Evolutionary conservation across 306 rosid species (phyloP).

Genomic region (Fragaria nilgerrensis): DNA sequence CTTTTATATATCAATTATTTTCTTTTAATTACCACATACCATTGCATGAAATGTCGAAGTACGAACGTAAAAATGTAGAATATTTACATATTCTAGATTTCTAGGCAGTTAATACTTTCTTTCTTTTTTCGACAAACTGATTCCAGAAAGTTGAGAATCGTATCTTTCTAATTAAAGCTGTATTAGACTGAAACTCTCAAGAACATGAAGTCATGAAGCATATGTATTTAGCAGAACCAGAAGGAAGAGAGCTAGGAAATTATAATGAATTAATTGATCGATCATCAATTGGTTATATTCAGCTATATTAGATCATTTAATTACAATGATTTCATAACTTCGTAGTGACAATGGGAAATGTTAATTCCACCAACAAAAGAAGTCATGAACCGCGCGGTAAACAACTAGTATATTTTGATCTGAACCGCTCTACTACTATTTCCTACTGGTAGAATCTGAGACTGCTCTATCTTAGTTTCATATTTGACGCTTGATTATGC

Average conservation of each 20-base stretch:
- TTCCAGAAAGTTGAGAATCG: neutral
- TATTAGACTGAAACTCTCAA: neutral
- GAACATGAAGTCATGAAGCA: neutral
- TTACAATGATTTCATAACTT: neutral
- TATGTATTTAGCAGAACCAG: neutral
- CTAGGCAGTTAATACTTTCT: too few species aligned
- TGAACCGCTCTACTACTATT: neutral
- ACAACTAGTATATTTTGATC: too few species aligned
- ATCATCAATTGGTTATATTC: neutral
- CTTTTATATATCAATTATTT: neutral
- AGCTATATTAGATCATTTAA: neutral
- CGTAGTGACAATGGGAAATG: neutral
- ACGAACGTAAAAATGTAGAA: neutral
- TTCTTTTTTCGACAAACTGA: too few species aligned
- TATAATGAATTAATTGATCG: neutral
- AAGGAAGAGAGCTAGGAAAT: neutral
- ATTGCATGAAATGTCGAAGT: neutral
- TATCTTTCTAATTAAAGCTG: neutral
- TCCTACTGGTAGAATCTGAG: neutral
- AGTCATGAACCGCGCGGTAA: too few species aligned
- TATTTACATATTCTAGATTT: too few species aligned
- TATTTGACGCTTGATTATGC: slow-evolving; percentile 28
- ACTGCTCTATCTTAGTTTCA: neutral
- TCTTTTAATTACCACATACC: neutral
- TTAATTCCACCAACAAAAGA: too few species aligned